Evolutionary conservation across 768 basidiomycete species (phyloP).

Genomic region (Hericium erinaceus): DNA sequence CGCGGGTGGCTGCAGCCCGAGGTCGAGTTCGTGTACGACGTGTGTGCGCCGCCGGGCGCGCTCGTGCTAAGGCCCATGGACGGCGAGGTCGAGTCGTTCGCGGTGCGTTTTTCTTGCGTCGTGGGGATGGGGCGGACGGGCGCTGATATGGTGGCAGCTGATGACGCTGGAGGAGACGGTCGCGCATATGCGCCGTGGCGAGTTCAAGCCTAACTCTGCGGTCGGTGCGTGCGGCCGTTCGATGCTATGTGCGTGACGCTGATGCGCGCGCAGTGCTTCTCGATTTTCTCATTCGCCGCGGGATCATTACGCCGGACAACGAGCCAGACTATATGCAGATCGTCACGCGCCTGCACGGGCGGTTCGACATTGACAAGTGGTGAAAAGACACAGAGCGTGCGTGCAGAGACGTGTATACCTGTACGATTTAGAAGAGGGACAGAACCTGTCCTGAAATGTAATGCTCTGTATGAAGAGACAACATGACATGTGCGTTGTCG

Average conservation of each 20-base stretch:
- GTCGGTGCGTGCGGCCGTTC: conserved; percentile 41
- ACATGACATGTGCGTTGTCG: too few species aligned
- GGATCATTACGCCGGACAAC: conserved; percentile 78
- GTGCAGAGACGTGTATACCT: too few species aligned
- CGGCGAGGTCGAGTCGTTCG: conserved; percentile 91
- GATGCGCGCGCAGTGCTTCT: conserved; percentile 51
- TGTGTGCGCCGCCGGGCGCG: conserved; percentile 49
- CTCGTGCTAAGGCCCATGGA: conserved; percentile 71
- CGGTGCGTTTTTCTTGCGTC: conserved; percentile 37
- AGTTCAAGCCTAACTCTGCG: conserved; percentile 93
- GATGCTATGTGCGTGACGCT: neutral
- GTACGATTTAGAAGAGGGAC: too few species aligned
- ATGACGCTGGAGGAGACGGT: conserved; percentile 55
- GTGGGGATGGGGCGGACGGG: neutral
- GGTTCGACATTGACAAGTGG: conserved; percentile 58
- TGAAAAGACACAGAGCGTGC: neutral
- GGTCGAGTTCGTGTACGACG: conserved; percentile 82
- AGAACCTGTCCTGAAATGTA: too few species aligned
- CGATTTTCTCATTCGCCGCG: conserved; percentile 84
- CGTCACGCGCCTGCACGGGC: conserved; percentile 59
- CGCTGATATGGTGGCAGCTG: conserved; percentile 35
- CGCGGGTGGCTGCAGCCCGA: conserved; percentile 83
- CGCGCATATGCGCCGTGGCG: conserved; percentile 49
- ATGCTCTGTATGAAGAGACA: too few species aligned
- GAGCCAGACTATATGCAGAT: conserved; percentile 81